Evolutionary conservation across 192 early-diverging fungal genomes (phyloP), one percentile per base, ranked within the genome.

Genomic region (Coemansia sp.): DNA sequence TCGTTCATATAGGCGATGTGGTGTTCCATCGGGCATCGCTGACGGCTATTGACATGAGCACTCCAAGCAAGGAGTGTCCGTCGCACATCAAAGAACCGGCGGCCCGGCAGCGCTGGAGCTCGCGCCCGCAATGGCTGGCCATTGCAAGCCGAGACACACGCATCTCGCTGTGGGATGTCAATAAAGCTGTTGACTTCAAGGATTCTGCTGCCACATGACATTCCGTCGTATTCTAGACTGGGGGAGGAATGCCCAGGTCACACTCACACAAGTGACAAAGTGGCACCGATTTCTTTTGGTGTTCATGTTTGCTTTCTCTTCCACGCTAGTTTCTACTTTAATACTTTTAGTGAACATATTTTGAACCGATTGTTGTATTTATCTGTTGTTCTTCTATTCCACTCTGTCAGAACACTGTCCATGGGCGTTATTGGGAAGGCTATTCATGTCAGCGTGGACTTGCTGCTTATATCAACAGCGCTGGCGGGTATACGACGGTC

Each of bases 401-500:
- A 13, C 20, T 25, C 23, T 7, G 45, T 11, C 14, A 8, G 45
- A 48, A 25, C 6, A 33, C 29, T n/a, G n/a, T n/a, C n/a, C 30
- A 54, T 54, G 52, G 15, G 29, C 17, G 28, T 14, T 15, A 55
- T 76, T 33, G 68, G 74, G 17, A 70, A 52, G 11, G 40, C 62
- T 28, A 45, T 78, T 17, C 69, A 72, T 37, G 34, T 64, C 27
- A 54, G 69, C 38, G 14, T 68, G 22, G 70, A 78, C 53, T 30
- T 78, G n/a, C 58, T 64, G 15, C 62, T 78, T 38, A 57, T 78
- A 22, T 78, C 69, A 28, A 61, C 59, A 23, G 70, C 42, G 22
- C 62, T 78, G 48, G 75, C 75, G 5, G 75, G 75, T 11, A 68
- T 67, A 23, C 65, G 70, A 17, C 38, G 75, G 59, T 72, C 69